These are phyloP conservation scores for Ampelocalamus luodianensis DNA, from an alignment of 176 grass and related monocot genomes.

Conservation along the genomic window DNA sequence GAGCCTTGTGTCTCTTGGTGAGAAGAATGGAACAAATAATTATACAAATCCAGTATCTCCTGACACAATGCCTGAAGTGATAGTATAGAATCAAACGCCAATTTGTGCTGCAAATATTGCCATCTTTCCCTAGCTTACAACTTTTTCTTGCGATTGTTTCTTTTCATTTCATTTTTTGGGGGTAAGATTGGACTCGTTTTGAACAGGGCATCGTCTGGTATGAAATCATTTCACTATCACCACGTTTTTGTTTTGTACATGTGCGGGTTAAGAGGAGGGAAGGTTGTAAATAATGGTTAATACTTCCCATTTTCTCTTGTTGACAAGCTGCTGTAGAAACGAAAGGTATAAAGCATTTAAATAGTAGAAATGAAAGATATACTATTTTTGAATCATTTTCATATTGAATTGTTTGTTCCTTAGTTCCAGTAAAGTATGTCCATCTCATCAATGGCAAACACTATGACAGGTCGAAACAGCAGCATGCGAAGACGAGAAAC, in stretches of 20 bases:
- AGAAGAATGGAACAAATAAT: constrained; percentile 50
- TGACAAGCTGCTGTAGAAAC: background rate
- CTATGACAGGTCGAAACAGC: background rate
- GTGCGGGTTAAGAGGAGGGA: too few species aligned
- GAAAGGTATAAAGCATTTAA: too few species aligned
- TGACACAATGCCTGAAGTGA: constrained; percentile 10
- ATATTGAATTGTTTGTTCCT: background rate
- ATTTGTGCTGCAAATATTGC: background rate
- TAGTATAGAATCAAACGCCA: constrained; percentile 18
- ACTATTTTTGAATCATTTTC: background rate
- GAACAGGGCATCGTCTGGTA: background rate
- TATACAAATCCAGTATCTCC: background rate
- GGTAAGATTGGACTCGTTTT: background rate
- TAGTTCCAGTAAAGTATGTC: constrained; percentile 11
- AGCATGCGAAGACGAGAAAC: background rate
- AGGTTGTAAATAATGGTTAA: background rate
- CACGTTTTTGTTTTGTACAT: too few species aligned
- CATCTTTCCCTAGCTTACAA: background rate
- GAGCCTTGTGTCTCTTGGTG: constrained; percentile 55
- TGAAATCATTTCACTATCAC: background rate
- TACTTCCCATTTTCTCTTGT: background rate
- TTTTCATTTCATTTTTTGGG: too few species aligned
- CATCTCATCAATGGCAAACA: constrained; percentile 9
- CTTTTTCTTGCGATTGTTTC: background rate
- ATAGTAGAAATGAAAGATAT: background rate